Evolutionary conservation across 495 filamentous ascomycete genomes (phyloP).

Genomic region (Penicillium roqueforti): DNA sequence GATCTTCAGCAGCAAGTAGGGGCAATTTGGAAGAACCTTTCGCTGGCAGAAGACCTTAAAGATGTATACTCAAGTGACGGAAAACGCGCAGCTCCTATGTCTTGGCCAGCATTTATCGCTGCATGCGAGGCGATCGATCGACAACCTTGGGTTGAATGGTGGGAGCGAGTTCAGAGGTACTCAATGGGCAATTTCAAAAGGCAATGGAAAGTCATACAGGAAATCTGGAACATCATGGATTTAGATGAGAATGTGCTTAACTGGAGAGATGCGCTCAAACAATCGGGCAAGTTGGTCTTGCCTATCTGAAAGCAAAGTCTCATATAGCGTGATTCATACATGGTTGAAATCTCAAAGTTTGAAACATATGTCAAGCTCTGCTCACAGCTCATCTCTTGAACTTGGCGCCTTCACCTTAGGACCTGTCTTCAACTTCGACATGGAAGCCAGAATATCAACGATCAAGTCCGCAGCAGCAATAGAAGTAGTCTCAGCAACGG

Average conservation of each 20-base stretch:
- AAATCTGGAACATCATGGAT: slow-evolving; percentile 10
- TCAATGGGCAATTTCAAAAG: slow-evolving; percentile 7
- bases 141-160: slow-evolving; percentile 7
- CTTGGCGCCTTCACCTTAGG: not conserved
- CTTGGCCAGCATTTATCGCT: slow-evolving; percentile 14
- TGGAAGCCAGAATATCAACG: slow-evolving; percentile 26
- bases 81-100: slow-evolving; percentile 9
- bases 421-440: slow-evolving; percentile 16
- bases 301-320: not conserved
- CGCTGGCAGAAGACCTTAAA: slow-evolving; percentile 5
- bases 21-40: slow-evolving; percentile 1
- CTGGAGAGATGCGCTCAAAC: slow-evolving; percentile 3
- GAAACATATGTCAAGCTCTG: not conserved
- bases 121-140: slow-evolving; percentile 9
- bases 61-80: not conserved
- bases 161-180: slow-evolving; percentile 7
- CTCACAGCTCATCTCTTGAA: slow-evolving; percentile 15
- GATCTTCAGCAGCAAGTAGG: not conserved
- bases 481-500: slow-evolving; percentile 42
- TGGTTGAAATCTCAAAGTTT: not conserved
- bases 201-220: slow-evolving; percentile 8
- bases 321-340: not conserved
- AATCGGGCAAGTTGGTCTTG: slow-evolving; percentile 3
- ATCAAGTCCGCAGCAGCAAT: slow-evolving; percentile 45
- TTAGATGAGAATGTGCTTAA: not conserved